Evolutionary conservation across 495 filamentous ascomycete genomes (phyloP).

Genomic region (Rhizodiscina lignyota): DNA sequence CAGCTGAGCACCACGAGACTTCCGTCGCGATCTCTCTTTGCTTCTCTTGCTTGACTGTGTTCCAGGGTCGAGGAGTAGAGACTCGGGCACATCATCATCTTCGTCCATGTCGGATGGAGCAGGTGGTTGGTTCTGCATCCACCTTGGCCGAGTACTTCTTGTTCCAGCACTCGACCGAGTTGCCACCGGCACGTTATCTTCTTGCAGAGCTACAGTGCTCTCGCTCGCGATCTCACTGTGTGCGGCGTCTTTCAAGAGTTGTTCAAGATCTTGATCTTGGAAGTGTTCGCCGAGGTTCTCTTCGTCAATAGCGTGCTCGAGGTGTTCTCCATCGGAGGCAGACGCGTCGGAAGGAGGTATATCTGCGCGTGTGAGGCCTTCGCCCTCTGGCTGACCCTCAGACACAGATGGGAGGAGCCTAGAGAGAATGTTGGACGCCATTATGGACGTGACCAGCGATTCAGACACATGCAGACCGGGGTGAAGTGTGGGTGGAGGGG

Average conservation of each 20-base stretch:
- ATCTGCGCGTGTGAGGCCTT: too few species aligned
- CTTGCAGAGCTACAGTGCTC: slow-evolving; percentile 26
- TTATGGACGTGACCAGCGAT: slow-evolving; percentile 30
- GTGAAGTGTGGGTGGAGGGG: too few species aligned
- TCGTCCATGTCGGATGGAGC: slow-evolving; percentile 16
- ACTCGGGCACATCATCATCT: slow-evolving; percentile 84
- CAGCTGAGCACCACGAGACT: not conserved
- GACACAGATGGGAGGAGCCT: slow-evolving; percentile 47
- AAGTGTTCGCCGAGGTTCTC: slow-evolving; percentile 50
- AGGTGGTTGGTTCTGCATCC: not conserved
- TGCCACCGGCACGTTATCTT: slow-evolving; percentile 6
- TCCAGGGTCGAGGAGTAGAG: slow-evolving; percentile 60
- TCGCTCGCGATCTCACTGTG: slow-evolving; percentile 44
- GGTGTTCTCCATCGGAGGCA: slow-evolving; percentile 33
- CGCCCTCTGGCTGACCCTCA: slow-evolving; percentile 14
- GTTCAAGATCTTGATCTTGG: slow-evolving; percentile 54
- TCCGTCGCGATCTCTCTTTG: not conserved
- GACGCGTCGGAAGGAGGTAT: slow-evolving; percentile 1
- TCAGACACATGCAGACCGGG: too few species aligned
- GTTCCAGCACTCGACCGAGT: not conserved
- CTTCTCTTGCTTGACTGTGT: not conserved
- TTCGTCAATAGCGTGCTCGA: slow-evolving; percentile 50
- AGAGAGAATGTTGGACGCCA: slow-evolving; percentile 66
- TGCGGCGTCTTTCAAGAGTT: slow-evolving; percentile 43
- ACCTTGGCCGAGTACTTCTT: not conserved